Conservation (phyloP, 192 early-diverging fungal species). For the Coemansia sp. region DNA sequence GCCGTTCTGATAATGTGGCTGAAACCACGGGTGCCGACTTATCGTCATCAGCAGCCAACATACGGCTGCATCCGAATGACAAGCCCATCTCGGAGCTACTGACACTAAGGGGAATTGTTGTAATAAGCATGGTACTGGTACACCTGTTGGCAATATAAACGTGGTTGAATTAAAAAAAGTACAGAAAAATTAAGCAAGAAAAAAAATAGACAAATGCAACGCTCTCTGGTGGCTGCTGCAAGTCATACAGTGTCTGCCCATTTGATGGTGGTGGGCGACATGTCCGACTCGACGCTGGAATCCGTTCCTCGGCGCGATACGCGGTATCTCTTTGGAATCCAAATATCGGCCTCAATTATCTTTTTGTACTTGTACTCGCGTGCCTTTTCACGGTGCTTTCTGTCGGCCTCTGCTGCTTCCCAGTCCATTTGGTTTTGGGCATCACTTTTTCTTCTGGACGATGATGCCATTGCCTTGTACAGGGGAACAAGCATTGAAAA, state of each 20-base stretch:
- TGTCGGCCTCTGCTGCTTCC: constrained; percentile 26
- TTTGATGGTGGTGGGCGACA: constrained; percentile 24
- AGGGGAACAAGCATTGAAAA: constrained; percentile 14
- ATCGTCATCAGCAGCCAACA: constrained; percentile 2
- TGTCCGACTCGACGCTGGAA: constrained; percentile 2
- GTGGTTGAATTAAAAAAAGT: background rate
- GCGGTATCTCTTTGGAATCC: constrained; percentile 11
- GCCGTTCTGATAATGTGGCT: background rate
- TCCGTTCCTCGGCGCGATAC: constrained; percentile 8
- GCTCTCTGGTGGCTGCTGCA: background rate
- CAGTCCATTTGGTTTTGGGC: constrained; percentile 18
- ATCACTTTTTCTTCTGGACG: constrained; percentile 9
- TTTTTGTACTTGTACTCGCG: constrained; percentile 28
- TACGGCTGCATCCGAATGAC: background rate
- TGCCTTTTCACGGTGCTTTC: constrained; percentile 21
- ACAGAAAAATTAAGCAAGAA: background rate
- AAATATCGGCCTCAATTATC: constrained; percentile 13
- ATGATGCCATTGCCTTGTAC: constrained; percentile 12
- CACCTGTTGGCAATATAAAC: constrained; percentile 2
- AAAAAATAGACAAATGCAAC: background rate
- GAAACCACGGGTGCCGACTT: background rate
- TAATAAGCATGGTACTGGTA: constrained; percentile 10
- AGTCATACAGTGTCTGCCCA: constrained; percentile 19
- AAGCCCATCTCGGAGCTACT: background rate
- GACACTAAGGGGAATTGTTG: constrained; percentile 13